phyloP scores from a whole-genome alignment of 345 rosid species.

The Excoecaria agallocha region DNA sequence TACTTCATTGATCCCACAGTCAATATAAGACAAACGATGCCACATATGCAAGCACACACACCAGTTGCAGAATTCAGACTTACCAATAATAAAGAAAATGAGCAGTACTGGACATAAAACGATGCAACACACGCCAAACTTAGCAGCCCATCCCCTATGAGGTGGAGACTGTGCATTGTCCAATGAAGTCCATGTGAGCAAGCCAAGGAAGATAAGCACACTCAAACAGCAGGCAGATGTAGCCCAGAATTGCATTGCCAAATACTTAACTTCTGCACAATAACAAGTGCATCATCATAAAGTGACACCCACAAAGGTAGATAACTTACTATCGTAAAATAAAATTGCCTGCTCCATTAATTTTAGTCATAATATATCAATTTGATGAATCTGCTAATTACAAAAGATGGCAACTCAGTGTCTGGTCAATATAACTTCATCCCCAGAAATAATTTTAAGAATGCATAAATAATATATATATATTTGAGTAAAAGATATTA shows the following conservation, averaged over 20 bases:
- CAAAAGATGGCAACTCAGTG: background rate
- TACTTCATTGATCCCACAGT: no score
- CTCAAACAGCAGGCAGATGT: slow-evolving; percentile 59
- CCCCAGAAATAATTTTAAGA: background rate
- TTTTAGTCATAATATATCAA: background rate
- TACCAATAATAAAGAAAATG: slow-evolving; percentile 57
- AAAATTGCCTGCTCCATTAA: background rate
- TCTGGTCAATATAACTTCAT: background rate
- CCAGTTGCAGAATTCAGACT: background rate
- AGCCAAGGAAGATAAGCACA: slow-evolving; percentile 59
- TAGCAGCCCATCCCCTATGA: slow-evolving; percentile 35
- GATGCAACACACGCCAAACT: slow-evolving; percentile 46
- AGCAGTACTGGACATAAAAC: slow-evolving; percentile 50
- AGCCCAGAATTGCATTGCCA: slow-evolving; percentile 80
- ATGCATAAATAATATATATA: no score
- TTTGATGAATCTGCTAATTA: background rate
- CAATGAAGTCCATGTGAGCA: slow-evolving; percentile 32
- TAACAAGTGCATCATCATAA: slow-evolving; percentile 14
- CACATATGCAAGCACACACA: background rate
- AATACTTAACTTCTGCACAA: slow-evolving; percentile 55
- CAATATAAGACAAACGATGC: no score
- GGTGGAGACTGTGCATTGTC: slow-evolving; percentile 20
- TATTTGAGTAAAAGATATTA: no score
- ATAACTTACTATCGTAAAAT: background rate
- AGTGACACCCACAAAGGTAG: background rate